Evolutionary conservation across 495 filamentous ascomycete genomes (phyloP).

Genomic region (Cudoniella acicularis): DNA sequence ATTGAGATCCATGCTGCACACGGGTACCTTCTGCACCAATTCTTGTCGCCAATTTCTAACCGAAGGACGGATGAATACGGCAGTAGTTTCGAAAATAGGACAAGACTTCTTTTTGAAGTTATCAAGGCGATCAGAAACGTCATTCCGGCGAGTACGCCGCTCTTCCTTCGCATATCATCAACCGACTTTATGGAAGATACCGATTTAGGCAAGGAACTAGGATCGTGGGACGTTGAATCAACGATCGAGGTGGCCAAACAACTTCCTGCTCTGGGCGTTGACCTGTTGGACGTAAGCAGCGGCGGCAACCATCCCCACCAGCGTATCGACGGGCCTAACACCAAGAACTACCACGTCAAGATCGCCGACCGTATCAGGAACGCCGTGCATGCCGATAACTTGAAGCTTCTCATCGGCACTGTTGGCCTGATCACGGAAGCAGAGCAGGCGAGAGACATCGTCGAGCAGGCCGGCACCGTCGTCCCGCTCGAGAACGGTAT

Average conservation of each 20-base stretch:
- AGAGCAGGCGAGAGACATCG: constrained; percentile 50
- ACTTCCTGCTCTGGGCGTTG: constrained; percentile 62
- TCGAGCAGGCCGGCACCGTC: constrained; percentile 42
- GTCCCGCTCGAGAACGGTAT: too few relatives aligned
- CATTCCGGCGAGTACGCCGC: constrained; percentile 58
- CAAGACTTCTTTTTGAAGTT: constrained; percentile 42
- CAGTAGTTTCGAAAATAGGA: constrained; percentile 55
- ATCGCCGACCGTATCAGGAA: constrained; percentile 58
- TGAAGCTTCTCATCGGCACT: constrained; percentile 57
- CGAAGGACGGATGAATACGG: constrained; percentile 54
- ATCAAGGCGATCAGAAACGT: constrained; percentile 42
- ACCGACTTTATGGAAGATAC: constrained; percentile 74
- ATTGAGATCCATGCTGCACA: constrained; percentile 63
- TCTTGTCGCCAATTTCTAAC: constrained; percentile 61
- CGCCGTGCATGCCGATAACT: constrained; percentile 47
- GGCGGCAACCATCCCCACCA: constrained; percentile 64
- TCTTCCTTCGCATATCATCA: constrained; percentile 66
- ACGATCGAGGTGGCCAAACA: constrained; percentile 59
- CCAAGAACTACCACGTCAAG: constrained; percentile 64
- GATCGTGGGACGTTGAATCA: constrained; percentile 62
- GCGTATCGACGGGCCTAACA: constrained; percentile 46
- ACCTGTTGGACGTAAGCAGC: constrained; percentile 73
- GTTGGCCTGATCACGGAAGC: constrained; percentile 68
- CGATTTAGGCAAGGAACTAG: constrained; percentile 39
- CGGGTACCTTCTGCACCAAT: constrained; percentile 62